These are phyloP conservation scores for Suhomyces faveliae DNA, from an alignment of 805 yeast species.

Conservation along the genomic window DNA sequence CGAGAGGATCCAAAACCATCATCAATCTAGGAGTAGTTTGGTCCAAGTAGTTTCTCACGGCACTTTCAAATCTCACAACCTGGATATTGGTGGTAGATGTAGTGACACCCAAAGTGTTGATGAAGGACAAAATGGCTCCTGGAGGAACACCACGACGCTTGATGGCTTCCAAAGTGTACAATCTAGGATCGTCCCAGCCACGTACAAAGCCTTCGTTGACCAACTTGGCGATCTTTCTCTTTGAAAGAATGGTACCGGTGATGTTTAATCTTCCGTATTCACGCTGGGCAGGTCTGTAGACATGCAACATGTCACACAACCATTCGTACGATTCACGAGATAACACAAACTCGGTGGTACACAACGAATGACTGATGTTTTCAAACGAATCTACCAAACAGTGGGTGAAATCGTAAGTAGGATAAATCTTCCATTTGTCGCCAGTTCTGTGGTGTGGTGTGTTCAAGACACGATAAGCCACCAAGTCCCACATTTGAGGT, in stretches of 20 bases:
- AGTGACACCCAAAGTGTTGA: constrained; percentile 95
- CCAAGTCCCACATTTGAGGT: constrained; percentile 99
- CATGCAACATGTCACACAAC: constrained; percentile 93
- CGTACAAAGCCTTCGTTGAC: constrained; percentile 80
- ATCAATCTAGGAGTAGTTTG: constrained; percentile 90
- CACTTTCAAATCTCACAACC: constrained; percentile 81
- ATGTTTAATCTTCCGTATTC: constrained; percentile 96
- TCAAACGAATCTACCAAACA: constrained; percentile 98
- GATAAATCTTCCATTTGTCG: constrained; percentile 94
- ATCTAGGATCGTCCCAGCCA: constrained; percentile 98
- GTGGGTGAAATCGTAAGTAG: constrained; percentile 98
- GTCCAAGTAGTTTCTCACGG: constrained; percentile 85
- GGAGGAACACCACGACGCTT: constrained; percentile 99
- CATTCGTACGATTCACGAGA: constrained; percentile 97
- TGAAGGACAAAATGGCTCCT: constrained; percentile 90
- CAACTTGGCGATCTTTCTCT: constrained; percentile 91
- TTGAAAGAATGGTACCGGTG: constrained; percentile 91
- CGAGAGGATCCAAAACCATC: constrained; percentile 87
- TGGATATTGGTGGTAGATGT: constrained; percentile 92
- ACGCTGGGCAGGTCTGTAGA: constrained; percentile 97
- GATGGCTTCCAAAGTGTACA: constrained; percentile 90
- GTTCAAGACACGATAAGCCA: constrained; percentile 91
- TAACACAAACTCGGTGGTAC: constrained; percentile 92
- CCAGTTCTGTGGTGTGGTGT: constrained; percentile 97
- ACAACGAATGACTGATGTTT: constrained; percentile 91